Evolutionary conservation across 2,329 filamentous ascomycete species (phyloP).

Genomic region (Pyrenochaeta sp.): DNA sequence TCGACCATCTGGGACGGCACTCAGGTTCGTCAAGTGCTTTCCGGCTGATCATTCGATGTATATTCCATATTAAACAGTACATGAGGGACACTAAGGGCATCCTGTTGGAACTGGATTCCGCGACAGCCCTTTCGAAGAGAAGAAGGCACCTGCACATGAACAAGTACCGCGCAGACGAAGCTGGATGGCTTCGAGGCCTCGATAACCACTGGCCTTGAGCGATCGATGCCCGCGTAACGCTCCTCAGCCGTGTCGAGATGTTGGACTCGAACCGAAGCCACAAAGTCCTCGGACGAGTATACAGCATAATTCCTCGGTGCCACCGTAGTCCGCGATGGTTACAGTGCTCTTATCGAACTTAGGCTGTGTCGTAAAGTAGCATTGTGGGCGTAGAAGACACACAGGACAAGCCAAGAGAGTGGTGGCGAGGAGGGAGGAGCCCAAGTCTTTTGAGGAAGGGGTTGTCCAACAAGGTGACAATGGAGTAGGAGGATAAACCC

Average conservation of each 20-base stretch:
- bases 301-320: not conserved
- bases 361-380: not conserved
- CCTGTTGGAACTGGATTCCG: not conserved
- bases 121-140: not conserved
- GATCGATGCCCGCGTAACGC: not conserved
- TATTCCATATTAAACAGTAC: not conserved
- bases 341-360: not conserved
- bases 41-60: slow-evolving; percentile 3
- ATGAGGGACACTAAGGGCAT: not conserved
- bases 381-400: not conserved
- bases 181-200: not conserved
- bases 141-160: not conserved
- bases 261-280: not conserved
- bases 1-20: slow-evolving; percentile 22
- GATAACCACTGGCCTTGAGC: not conserved
- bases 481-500: not conserved
- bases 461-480: not conserved
- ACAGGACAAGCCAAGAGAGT: not conserved
- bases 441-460: not conserved
- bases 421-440: not conserved
- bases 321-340: not conserved
- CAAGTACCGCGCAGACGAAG: not conserved
- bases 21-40: slow-evolving; percentile 17
- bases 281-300: not conserved
- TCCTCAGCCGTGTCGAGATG: not conserved